These are phyloP conservation scores for Neoboletus subvelutipes DNA, from an alignment of 768 basidiomycete species.

Conservation along the genomic window DNA sequence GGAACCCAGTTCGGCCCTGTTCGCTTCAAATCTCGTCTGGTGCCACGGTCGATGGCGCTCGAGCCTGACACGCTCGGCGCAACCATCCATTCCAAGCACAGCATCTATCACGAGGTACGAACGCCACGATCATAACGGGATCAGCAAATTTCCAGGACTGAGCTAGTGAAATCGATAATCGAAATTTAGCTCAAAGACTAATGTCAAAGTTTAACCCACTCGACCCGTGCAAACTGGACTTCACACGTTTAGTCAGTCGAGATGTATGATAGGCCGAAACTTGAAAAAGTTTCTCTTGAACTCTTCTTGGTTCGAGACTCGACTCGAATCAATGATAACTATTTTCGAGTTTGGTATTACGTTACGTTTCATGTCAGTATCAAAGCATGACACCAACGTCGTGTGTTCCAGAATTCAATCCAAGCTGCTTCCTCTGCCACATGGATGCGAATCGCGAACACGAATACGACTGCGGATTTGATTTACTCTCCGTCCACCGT, in stretches of 20 bases:
- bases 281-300: neutral
- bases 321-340: too few species aligned
- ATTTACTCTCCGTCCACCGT: too few species aligned
- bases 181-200: too few species aligned
- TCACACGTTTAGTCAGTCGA: neutral
- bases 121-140: neutral
- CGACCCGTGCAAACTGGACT: too few species aligned
- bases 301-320: too few species aligned
- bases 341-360: neutral
- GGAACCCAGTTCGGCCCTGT: neutral
- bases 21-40: neutral
- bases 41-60: neutral
- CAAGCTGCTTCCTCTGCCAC: neutral
- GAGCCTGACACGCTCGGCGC: neutral
- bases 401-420: neutral
- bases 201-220: too few species aligned
- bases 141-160: neutral
- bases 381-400: neutral
- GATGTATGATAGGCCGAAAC: neutral
- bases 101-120: neutral
- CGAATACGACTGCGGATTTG: neutral
- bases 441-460: neutral
- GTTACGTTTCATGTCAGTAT: neutral
- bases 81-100: too few species aligned
- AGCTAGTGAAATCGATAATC: neutral